Base-by-base conservation (phyloP, 2,329 filamentous ascomycete species). In the Arthrobotrys musiformis region DNA sequence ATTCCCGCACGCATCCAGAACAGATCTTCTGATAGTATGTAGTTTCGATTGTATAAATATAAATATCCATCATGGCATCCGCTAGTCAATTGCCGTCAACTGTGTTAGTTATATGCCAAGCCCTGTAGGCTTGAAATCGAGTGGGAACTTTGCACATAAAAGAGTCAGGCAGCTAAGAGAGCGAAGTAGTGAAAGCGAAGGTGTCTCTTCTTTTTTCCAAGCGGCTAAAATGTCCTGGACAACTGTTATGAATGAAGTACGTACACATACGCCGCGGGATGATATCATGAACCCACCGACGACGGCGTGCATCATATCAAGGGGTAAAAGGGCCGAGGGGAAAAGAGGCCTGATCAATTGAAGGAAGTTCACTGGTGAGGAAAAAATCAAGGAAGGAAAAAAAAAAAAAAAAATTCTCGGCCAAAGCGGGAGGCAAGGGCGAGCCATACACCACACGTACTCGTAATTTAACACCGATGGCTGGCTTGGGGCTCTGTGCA, bases 381-480 rank as follows among this genome's bases (percentile, higher is more conserved):
- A 40, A 28, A 50, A 13, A n/a, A n/a, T n/a, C n/a, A n/a, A n/a
- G n/a, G n/a, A n/a, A n/a, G n/a, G n/a, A n/a, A 9, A 9, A 33
- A 33, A 9, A 33, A 33, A 33, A 9, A 33, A 30, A 33, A 17
- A 35, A 11, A 5, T 40, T 58, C 24, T 40, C 54, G 33, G 17
- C 33, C 33, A 17, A 46, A 35, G 17, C 26, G 54, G 70, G 48
- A 70, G 72, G 72, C 72, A 76, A 76, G 72, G 64, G 72, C 72
- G 28, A 63, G 35, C 44, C 58, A n/a, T n/a, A n/a, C n/a, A n/a
- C n/a, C n/a, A n/a, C n/a, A n/a, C n/a, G 64, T 69, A 76, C 64
- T 76, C 72, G 72, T 76, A 76, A 76, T 76, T 72, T 69, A 76
- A 69, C 50, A 56, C 48, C 56, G 58, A 64, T 64, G 54, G 40